Conservation (phyloP, 805 yeast species). For the Sugiyamaella mastotermitis region DNA sequence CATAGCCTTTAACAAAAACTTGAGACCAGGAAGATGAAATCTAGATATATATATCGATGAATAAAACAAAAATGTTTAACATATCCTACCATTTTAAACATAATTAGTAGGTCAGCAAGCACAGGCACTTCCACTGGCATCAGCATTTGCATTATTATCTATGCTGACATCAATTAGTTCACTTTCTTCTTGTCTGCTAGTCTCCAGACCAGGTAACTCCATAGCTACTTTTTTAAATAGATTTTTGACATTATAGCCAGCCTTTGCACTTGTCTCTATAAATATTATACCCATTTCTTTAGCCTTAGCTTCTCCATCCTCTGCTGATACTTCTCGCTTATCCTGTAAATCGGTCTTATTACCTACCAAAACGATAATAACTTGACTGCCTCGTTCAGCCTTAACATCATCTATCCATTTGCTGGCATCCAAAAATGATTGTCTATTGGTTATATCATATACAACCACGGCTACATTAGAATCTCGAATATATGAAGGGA, state of each 20-base stretch:
- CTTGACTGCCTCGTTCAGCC: conserved; percentile 86
- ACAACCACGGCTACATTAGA: conserved; percentile 96
- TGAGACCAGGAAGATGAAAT: too few species aligned
- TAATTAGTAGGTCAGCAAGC: conserved; percentile 3
- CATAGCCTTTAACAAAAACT: too few species aligned
- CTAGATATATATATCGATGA: too few species aligned
- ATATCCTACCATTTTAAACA: too few species aligned
- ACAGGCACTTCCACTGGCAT: neutral
- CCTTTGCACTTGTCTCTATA: conserved; percentile 92
- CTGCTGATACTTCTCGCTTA: conserved; percentile 77
- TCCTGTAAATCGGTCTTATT: conserved; percentile 82
- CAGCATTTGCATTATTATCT: conserved; percentile 1
- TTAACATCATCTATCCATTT: conserved; percentile 95
- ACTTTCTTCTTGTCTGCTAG: conserved; percentile 20
- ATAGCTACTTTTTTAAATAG: conserved; percentile 88
- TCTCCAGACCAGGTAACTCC: conserved; percentile 77
- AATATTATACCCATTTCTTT: conserved; percentile 69
- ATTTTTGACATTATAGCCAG: conserved; percentile 87
- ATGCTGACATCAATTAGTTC: conserved; percentile 18
- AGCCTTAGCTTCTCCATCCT: conserved; percentile 83
- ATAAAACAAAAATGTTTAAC: too few species aligned
- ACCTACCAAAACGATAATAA: conserved; percentile 84
- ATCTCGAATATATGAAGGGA: conserved; percentile 93
- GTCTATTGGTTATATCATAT: conserved; percentile 82
- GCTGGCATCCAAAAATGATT: conserved; percentile 74